phyloP scores from a whole-genome alignment of 352 stramenopile species.

The Sclerospora graminicola region DNA sequence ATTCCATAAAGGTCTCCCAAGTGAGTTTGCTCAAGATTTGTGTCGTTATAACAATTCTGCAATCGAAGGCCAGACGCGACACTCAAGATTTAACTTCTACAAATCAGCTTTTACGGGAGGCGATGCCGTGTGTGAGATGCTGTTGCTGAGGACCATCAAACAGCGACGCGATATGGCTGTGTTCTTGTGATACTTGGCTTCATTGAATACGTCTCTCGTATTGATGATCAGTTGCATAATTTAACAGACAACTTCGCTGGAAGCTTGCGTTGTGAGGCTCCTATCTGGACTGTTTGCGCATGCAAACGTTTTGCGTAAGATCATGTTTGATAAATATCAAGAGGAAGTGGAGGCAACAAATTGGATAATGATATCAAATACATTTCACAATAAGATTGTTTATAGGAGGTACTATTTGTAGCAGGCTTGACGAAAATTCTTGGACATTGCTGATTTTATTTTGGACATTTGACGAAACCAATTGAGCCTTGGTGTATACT shows the following conservation, averaged over 20 bases:
- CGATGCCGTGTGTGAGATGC: constrained; percentile 64
- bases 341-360: too few species aligned
- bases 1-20: constrained; percentile 71
- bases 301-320: too few species aligned
- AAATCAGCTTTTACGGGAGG: constrained; percentile 76
- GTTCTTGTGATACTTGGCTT: constrained; percentile 70
- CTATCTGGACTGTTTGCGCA: too few species aligned
- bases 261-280: too few species aligned
- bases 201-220: constrained; percentile 77
- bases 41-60: constrained; percentile 60
- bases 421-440: too few species aligned
- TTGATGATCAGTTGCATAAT: constrained; percentile 70
- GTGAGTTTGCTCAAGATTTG: constrained; percentile 68
- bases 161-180: constrained; percentile 58
- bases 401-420: too few species aligned
- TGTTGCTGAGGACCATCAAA: constrained; percentile 61
- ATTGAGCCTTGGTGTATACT: too few species aligned
- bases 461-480: too few species aligned
- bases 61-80: constrained; percentile 71
- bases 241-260: constrained; percentile 80
- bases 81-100: constrained; percentile 81
- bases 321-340: too few species aligned
- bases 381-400: too few species aligned
- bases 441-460: too few species aligned
- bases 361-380: too few species aligned